Percentiles rank a stretch among this genome's conserved stretches.
These are phyloP conservation scores for Epichloe bromicola DNA, from an alignment of 2,329 filamentous ascomycete species.

Conservation along the genomic window DNA sequence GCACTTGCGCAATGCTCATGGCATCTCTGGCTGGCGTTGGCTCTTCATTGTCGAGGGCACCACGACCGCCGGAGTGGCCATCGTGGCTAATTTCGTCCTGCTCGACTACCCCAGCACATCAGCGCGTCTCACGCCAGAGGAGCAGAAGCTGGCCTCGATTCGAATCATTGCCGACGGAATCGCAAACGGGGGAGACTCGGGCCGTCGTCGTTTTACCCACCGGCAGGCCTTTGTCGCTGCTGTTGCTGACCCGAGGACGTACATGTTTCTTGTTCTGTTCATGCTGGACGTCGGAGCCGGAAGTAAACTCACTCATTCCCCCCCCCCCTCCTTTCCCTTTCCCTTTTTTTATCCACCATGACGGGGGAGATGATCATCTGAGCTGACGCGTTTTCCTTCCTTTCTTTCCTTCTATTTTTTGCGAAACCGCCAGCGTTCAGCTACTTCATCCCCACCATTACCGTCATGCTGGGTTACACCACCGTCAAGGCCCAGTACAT, in stretches of 20 bases:
- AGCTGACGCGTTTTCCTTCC: no score
- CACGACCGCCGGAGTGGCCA: constrained; percentile 34
- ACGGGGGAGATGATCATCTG: no score
- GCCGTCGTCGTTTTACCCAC: background rate
- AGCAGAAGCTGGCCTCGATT: constrained; percentile 3
- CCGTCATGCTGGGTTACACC: constrained; percentile 33
- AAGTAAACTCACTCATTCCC: constrained; percentile 5
- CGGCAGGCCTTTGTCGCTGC: constrained; percentile 15
- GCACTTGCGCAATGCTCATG: no score
- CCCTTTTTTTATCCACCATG: no score
- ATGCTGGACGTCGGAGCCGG: constrained; percentile 25
- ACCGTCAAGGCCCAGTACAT: constrained; percentile 32
- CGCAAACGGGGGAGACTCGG: constrained; percentile 17
- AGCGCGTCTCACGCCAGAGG: constrained; percentile 41
- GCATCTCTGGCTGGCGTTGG: constrained; percentile 44
- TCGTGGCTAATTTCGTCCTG: constrained; percentile 48
- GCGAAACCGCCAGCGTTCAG: constrained; percentile 21
- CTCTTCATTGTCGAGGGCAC: constrained; percentile 58
- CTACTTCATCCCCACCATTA: constrained; percentile 41
- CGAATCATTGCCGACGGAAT: constrained; percentile 12
- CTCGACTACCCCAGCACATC: constrained; percentile 54
- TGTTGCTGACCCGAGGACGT: constrained; percentile 11
- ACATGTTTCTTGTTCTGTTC: constrained; percentile 5
- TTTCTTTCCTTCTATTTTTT: no score
- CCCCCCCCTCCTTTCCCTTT: no score